Percentiles rank a stretch among this genome's conserved stretches.
These are phyloP conservation scores for Scalesia atractyloides DNA, from an alignment of 129 eudicot species.

Conservation along the genomic window DNA sequence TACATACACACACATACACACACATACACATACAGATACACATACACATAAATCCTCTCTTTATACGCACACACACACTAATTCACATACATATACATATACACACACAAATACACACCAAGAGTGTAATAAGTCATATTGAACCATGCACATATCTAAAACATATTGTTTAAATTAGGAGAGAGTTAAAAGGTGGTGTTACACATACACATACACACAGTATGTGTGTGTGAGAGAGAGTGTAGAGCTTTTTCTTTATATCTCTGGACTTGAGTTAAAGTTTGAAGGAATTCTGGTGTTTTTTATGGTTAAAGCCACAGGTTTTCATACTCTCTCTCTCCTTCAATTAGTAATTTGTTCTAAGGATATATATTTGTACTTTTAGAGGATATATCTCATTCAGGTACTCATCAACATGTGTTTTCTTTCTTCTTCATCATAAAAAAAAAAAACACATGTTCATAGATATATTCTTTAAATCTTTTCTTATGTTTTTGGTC, in stretches of 20 bases:
- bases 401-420: constrained; percentile 25
- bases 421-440: constrained; percentile 21
- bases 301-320: constrained; percentile 59
- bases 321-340: constrained; percentile 30
- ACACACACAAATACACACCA: not conserved
- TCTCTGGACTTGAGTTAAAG: constrained; percentile 68
- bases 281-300: constrained; percentile 62
- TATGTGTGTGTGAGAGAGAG: not conserved
- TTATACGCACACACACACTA: no score
- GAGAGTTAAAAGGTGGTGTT: constrained; percentile 42
- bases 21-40: not conserved
- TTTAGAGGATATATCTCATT: constrained; percentile 33
- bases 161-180: constrained; percentile 45
- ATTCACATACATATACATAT: no score
- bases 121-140: not conserved
- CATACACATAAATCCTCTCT: constrained; percentile 1
- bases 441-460: not conserved
- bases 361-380: constrained; percentile 37
- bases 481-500: not conserved
- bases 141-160: constrained; percentile 31
- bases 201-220: constrained; percentile 9
- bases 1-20: not conserved
- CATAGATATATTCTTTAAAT: constrained; percentile 8
- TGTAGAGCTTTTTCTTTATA: constrained; percentile 60
- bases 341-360: constrained; percentile 27